Percentiles rank a stretch among this genome's conserved stretches.
Evolutionary conservation across 371 early-diverging fungal genomes (phyloP).

Genomic region (Saksenaea oblongispora): DNA sequence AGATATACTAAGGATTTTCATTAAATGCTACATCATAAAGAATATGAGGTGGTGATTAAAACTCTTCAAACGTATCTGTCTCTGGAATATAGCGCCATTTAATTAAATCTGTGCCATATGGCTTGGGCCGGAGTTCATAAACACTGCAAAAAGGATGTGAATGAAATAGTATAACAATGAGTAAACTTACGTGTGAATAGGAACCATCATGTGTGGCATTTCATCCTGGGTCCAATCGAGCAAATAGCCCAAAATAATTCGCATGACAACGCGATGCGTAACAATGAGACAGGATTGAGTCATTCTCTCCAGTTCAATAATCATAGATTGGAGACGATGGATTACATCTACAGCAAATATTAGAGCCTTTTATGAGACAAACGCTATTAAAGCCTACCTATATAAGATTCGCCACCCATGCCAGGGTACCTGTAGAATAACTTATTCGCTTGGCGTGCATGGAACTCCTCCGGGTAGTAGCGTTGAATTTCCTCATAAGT

Average conservation of each 20-base stretch:
- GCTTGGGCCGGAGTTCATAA: slow-evolving; percentile 68
- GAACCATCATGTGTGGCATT: slow-evolving; percentile 65
- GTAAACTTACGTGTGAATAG: slow-evolving; percentile 51
- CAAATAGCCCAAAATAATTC: slow-evolving; percentile 78
- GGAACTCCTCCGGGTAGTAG: slow-evolving; percentile 67
- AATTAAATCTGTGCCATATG: slow-evolving; percentile 77
- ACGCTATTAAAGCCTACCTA: slow-evolving; percentile 20
- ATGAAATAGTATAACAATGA: slow-evolving; percentile 18
- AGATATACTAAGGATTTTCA: too few relatives aligned
- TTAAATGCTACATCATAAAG: too few relatives aligned
- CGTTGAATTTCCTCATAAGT: slow-evolving; percentile 69
- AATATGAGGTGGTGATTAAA: slow-evolving; percentile 21
- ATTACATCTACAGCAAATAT: slow-evolving; percentile 68
- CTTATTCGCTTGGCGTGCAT: slow-evolving; percentile 69
- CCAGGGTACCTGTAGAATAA: slow-evolving; percentile 84
- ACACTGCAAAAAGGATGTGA: slow-evolving; percentile 22
- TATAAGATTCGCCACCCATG: slow-evolving; percentile 82
- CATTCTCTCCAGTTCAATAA: slow-evolving; percentile 87
- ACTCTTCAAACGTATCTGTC: slow-evolving; percentile 51
- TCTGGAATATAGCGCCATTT: slow-evolving; percentile 57
- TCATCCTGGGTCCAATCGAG: slow-evolving; percentile 69
- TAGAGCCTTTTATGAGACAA: neutral
- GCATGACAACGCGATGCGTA: slow-evolving; percentile 72
- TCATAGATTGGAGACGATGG: slow-evolving; percentile 77
- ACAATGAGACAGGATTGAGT: slow-evolving; percentile 72